phyloP scores from a whole-genome alignment of 768 basidiomycete genomes.

The Macrolepiota dolichaula region DNA sequence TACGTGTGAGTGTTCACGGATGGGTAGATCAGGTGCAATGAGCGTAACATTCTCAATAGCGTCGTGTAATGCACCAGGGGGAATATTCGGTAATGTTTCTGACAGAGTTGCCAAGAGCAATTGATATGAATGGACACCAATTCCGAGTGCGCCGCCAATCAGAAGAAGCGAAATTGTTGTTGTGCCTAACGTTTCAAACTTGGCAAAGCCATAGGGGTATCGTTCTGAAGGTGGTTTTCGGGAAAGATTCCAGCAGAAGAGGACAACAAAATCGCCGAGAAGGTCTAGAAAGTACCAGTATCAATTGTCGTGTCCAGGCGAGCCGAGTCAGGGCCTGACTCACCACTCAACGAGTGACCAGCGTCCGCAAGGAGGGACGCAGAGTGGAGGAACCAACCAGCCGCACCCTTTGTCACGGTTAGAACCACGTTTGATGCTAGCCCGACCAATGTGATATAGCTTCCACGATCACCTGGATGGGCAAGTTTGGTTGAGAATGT shows the following conservation, averaged over 20 bases:
- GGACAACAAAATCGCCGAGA: constrained; percentile 86
- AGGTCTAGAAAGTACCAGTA: too few species aligned
- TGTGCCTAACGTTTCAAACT: constrained; percentile 96
- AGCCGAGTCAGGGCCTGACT: constrained; percentile 27
- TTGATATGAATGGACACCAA: constrained; percentile 88
- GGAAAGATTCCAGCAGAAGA: constrained; percentile 85
- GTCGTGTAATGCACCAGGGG: constrained; percentile 61
- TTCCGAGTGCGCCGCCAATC: constrained; percentile 77
- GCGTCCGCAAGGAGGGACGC: constrained; percentile 92
- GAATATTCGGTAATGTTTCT: constrained; percentile 59
- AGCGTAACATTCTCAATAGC: constrained; percentile 56
- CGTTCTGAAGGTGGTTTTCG: constrained; percentile 72
- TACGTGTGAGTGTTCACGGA: constrained; percentile 51
- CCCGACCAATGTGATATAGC: constrained; percentile 81
- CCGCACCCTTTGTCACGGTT: constrained; percentile 79
- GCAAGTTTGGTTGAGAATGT: neutral
- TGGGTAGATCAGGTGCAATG: constrained; percentile 47
- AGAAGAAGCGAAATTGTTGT: constrained; percentile 84
- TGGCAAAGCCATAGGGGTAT: constrained; percentile 89
- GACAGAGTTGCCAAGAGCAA: constrained; percentile 73
- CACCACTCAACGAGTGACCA: constrained; percentile 86
- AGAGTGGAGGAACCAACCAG: constrained; percentile 89
- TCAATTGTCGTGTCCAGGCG: too few species aligned
- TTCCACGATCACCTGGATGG: constrained; percentile 69
- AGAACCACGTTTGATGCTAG: constrained; percentile 78